Base-by-base conservation (phyloP, 78 protist species). In the Dictyostelium firmibasis region DNA sequence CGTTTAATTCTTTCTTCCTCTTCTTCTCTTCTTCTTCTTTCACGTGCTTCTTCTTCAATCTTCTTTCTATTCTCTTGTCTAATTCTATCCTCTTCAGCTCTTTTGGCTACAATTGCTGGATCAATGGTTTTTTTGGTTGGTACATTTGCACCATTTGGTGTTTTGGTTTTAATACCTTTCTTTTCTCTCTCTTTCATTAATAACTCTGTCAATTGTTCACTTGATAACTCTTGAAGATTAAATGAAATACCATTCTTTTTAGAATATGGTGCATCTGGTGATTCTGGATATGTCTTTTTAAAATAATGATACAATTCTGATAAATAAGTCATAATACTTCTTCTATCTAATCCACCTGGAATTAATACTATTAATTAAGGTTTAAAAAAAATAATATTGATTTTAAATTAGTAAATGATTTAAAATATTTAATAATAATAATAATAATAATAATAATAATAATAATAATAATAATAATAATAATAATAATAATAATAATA, bases 221-320 rank as follows among this genome's bases (percentile, higher is more conserved):
- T 89, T 18, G 33, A 29, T 11, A 89, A 38, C 16, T 89, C 94
- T 69, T 89, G 94, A 20, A 89, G 16, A 69, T 84, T 89, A 33
- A 89, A 25, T 23, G 25, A 10, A 31, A 89, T 89, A 50, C 94
- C 94, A 64, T 81, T 75, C 38, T 38, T 64, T 69, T 89, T 81
- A 4, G 84, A 81, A 18, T 81, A 84, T 44, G 94, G 79, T 41
- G 89, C 29, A 9, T 89, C 94, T 29, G 94, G 94, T 69, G 72
- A 31, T 10, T 62, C 87, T 67, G 94, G 86, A 81, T 89, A 89
- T 20, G 81, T 33, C 38, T 89, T 89, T 57, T 89, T 89, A 69
- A 89, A 89, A 50, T 89, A 57, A 81, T 89, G 94, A 81, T 89
- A 89, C 35, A 89, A 70, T 75, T 89, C 94, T 50, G 94, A 89